Conservation (phyloP, 768 basidiomycete genomes). For the Suillus americanus region DNA sequence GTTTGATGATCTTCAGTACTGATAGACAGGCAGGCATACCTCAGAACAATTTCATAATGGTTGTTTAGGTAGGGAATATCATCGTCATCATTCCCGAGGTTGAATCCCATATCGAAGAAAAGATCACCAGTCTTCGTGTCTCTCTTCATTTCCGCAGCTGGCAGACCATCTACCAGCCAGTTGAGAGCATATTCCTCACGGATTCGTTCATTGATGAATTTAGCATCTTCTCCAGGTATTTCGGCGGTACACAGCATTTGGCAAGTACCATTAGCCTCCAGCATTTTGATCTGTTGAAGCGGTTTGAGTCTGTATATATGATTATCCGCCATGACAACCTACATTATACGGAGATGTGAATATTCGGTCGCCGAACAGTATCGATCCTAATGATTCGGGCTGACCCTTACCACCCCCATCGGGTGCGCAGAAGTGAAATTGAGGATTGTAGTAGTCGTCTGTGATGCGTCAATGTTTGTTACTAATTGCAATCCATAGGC, state of each 20-base stretch:
- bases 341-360: constrained; percentile 89
- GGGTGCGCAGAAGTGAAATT: constrained; percentile 86
- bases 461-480: constrained; percentile 15
- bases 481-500: not conserved
- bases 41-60: constrained; percentile 85
- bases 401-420: constrained; percentile 67
- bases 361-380: constrained; percentile 96
- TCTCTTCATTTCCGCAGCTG: constrained; percentile 89
- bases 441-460: constrained; percentile 94
- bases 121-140: constrained; percentile 78
- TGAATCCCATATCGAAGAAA: constrained; percentile 94
- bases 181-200: constrained; percentile 91
- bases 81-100: constrained; percentile 75
- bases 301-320: constrained; percentile 11
- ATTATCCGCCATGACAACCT: constrained; percentile 25
- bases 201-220: constrained; percentile 90
- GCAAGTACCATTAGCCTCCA: constrained; percentile 74
- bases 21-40: constrained; percentile 39
- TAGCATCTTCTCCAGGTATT: constrained; percentile 70
- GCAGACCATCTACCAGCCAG: constrained; percentile 93
- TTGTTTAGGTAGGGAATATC: constrained; percentile 80
- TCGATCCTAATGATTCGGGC: constrained; percentile 87
- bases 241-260: constrained; percentile 64
- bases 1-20: constrained; percentile 1
- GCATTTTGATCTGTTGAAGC: constrained; percentile 71